Evolutionary conservation across 2,329 filamentous ascomycete genomes (phyloP).

Genomic region (Sarocladium oryzae): DNA sequence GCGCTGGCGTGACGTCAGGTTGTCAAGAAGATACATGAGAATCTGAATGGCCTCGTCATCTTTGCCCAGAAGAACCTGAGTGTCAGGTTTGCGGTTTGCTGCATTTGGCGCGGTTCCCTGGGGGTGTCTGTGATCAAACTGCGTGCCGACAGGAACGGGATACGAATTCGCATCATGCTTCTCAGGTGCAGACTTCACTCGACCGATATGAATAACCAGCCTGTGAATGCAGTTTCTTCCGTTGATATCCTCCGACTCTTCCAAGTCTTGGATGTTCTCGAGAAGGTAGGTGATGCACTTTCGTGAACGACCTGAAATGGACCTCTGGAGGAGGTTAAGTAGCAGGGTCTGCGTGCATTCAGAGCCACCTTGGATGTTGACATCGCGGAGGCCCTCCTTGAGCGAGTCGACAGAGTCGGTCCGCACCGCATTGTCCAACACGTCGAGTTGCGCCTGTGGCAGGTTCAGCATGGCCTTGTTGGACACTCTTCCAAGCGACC

Average conservation of each 20-base stretch:
- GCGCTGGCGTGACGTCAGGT: slow-evolving; percentile 61
- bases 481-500: slow-evolving; percentile 70
- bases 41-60: slow-evolving; percentile 73
- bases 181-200: slow-evolving; percentile 49
- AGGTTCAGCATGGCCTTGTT: slow-evolving; percentile 70
- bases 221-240: slow-evolving; percentile 89
- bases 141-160: slow-evolving; percentile 40
- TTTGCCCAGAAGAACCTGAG: slow-evolving; percentile 51
- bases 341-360: slow-evolving; percentile 53
- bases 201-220: slow-evolving; percentile 84
- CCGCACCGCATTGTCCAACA: slow-evolving; percentile 65
- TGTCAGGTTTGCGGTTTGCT: slow-evolving; percentile 58
- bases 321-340: slow-evolving; percentile 72
- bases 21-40: slow-evolving; percentile 56
- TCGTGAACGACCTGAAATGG: slow-evolving; percentile 64
- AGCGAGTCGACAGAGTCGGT: slow-evolving; percentile 57
- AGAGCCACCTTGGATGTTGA: slow-evolving; percentile 32
- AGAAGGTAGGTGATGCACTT: slow-evolving; percentile 67
- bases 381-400: slow-evolving; percentile 49
- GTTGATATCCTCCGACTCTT: slow-evolving; percentile 90
- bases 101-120: slow-evolving; percentile 64
- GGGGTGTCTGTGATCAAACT: slow-evolving; percentile 65
- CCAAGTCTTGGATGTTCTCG: slow-evolving; percentile 60
- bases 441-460: slow-evolving; percentile 60
- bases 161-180: slow-evolving; percentile 48